These are phyloP conservation scores for Phytophthora sp. DNA, from an alignment of 352 stramenopile genomes.

Conservation along the genomic window DNA sequence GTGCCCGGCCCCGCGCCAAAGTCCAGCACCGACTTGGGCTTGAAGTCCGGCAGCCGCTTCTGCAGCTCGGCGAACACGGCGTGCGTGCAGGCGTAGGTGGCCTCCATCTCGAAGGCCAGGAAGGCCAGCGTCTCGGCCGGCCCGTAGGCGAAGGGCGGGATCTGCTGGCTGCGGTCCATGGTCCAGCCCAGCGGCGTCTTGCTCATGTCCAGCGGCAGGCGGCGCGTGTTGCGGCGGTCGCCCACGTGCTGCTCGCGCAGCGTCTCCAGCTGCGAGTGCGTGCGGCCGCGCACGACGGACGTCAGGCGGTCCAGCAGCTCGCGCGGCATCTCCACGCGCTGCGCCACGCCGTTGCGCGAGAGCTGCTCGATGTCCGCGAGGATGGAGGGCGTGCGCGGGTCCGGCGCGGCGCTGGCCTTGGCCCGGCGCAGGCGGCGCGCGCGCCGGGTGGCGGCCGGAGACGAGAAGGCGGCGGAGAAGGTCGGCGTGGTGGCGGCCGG, in stretches of 20 bases:
- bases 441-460: constrained; percentile 43
- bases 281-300: constrained; percentile 66
- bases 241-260: constrained; percentile 64
- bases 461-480: constrained; percentile 26
- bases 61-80: constrained; percentile 75
- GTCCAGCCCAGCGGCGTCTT: constrained; percentile 82
- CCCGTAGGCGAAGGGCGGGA: constrained; percentile 72
- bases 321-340: constrained; percentile 77
- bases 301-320: constrained; percentile 66
- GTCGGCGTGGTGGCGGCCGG: not conserved
- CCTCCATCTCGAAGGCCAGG: constrained; percentile 78
- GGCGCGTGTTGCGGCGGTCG: constrained; percentile 50
- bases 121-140: constrained; percentile 78
- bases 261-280: constrained; percentile 79
- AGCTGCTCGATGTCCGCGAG: constrained; percentile 67
- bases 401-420: constrained; percentile 15
- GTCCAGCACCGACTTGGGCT: constrained; percentile 73
- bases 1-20: constrained; percentile 81
- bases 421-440: constrained; percentile 50
- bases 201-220: constrained; percentile 79
- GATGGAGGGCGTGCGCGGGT: constrained; percentile 28
- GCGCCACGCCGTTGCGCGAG: constrained; percentile 65
- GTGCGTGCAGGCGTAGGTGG: constrained; percentile 69
- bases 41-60: constrained; percentile 56
- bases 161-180: constrained; percentile 68